A percentile compares a stretch with the other conserved stretches of the same genome.
Conservation (phyloP, 2,329 filamentous ascomycete genomes). For the Cordyceps pruinosa region DNA sequence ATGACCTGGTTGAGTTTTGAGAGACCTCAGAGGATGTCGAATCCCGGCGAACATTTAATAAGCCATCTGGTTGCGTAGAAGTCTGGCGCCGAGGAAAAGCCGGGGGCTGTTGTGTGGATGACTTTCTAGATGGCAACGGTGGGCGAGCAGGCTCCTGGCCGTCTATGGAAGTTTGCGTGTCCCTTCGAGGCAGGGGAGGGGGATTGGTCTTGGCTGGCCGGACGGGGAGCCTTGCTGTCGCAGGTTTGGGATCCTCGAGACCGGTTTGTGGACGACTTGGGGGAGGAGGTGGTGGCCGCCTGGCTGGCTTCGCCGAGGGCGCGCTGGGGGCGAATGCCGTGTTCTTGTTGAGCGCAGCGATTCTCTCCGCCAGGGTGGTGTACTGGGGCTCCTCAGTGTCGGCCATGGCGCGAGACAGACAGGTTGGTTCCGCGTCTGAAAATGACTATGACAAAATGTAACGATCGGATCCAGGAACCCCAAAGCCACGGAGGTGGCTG, state of each 20-base stretch:
- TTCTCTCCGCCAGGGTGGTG: conserved; percentile 53
- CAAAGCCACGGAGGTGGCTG: neutral
- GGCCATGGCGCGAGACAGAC: conserved; percentile 42
- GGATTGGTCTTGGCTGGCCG: conserved; percentile 25
- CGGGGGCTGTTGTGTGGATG: conserved; percentile 32
- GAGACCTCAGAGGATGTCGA: conserved; percentile 55
- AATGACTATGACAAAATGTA: neutral
- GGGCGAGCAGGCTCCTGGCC: conserved; percentile 24
- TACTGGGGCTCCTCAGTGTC: conserved; percentile 57
- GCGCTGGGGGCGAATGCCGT: conserved; percentile 46
- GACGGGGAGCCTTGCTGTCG: conserved; percentile 33
- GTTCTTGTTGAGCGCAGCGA: conserved; percentile 56
- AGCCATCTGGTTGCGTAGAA: conserved; percentile 32
- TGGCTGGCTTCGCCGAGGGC: conserved; percentile 24
- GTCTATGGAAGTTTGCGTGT: conserved; percentile 18
- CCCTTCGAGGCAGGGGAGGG: conserved; percentile 30
- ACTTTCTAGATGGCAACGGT: conserved; percentile 27
- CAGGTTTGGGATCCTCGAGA: conserved; percentile 21
- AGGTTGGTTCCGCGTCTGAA: neutral
- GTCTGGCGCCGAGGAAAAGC: conserved; percentile 44
- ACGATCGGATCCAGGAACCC: neutral
- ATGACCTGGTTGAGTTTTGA: conserved; percentile 46
- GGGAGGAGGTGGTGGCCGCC: conserved; percentile 32
- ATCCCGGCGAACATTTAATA: conserved; percentile 38
- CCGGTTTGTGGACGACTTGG: conserved; percentile 31